These are phyloP conservation scores for thale cress (Arabidopsis thaliana) DNA, from an alignment of 345 rosid genomes.

Conservation along the genomic window TAIR10.1 NC_003070.9:28851501-28852000, in stretches of 20 bases:
- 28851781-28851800: conserved; percentile 89
- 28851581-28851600: conserved; percentile 36
- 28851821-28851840: conserved; percentile 90
- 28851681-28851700: conserved; percentile 96
- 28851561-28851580: conserved; percentile 41
- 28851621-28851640: conserved; percentile 65
- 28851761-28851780: conserved; percentile 87
- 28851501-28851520: conserved; percentile 89
- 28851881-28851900: conserved; percentile 10
- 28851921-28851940: not conserved
- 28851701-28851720: conserved; percentile 74
- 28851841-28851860: conserved; percentile 60
- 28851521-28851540: conserved; percentile 92
- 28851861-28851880: conserved; percentile 19
- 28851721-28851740: conserved; percentile 90
- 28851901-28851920: conserved; percentile 5
- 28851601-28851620: conserved; percentile 38
- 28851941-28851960: conserved; percentile 20
- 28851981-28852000: conserved; percentile 15
- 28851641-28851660: conserved; percentile 73
- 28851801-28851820: conserved; percentile 77
- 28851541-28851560: conserved; percentile 68
- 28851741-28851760: conserved; percentile 86
- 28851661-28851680: conserved; percentile 80
- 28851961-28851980: conserved; percentile 17